phyloP scores from a whole-genome alignment of 441 rosid species.

The Brassica hybrid region DNA sequence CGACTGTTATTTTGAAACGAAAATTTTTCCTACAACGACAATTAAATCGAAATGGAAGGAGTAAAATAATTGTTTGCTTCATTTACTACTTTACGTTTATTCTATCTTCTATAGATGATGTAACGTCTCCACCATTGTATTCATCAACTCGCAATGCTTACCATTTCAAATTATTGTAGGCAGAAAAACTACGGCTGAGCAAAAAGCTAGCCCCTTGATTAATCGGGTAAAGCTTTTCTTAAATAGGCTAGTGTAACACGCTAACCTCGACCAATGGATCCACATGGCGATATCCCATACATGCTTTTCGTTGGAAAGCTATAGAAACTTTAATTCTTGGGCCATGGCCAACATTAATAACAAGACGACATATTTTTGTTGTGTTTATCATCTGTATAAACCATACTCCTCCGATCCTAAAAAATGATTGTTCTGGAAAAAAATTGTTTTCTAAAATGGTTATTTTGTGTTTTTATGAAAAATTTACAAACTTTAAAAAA shows the following conservation, averaged over 20 bases:
- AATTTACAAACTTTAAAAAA: too few species aligned
- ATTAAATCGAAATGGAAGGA: too few species aligned
- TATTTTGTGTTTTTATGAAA: too few species aligned
- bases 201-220: slow-evolving; percentile 23
- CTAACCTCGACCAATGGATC: slow-evolving; percentile 19
- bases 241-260: slow-evolving; percentile 11
- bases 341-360: slow-evolving; percentile 27
- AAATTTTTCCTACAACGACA: too few species aligned
- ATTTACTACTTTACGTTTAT: slow-evolving; percentile 6
- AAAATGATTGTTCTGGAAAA: too few species aligned
- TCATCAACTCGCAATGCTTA: background rate
- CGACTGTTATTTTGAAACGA: too few species aligned
- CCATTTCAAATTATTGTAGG: background rate
- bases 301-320: slow-evolving; percentile 23
- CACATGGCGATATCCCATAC: slow-evolving; percentile 23
- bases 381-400: background rate
- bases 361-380: slow-evolving; percentile 19
- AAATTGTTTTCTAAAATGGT: too few species aligned
- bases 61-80: slow-evolving; percentile 15
- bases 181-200: slow-evolving; percentile 21
- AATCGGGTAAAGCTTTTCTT: background rate
- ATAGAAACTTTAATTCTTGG: slow-evolving; percentile 18
- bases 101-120: background rate
- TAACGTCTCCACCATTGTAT: slow-evolving; percentile 19
- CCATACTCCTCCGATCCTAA: too few species aligned